Evolutionary conservation across 257 asterid genomes (phyloP).

Genomic region (Solanum bukasovii): DNA sequence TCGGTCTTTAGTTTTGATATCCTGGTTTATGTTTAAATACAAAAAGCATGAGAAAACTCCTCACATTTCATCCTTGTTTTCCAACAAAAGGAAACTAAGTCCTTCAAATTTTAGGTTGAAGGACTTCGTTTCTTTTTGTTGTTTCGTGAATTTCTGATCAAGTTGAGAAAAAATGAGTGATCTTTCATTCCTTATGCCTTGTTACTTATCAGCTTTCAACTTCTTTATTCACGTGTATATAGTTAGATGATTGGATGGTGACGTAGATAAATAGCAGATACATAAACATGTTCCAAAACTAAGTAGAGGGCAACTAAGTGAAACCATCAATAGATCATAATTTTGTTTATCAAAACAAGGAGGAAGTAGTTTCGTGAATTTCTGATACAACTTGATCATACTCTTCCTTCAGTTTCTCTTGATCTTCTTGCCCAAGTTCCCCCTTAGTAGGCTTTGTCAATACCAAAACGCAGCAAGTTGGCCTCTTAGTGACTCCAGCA

Average conservation of each 20-base stretch:
- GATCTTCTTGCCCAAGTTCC: constrained; percentile 55
- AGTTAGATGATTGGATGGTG: neutral
- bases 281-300: neutral
- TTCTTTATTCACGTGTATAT: no score
- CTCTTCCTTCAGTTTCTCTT: constrained; percentile 65
- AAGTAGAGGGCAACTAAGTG: neutral
- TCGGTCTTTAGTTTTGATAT: neutral
- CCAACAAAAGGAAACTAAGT: no score
- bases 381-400: constrained; percentile 54
- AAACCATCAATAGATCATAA: neutral
- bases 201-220: neutral
- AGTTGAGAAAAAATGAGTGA: neutral
- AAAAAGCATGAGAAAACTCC: no score
- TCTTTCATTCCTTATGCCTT: neutral
- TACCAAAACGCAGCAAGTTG: constrained; percentile 86
- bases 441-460: constrained; percentile 64
- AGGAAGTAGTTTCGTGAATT: constrained; percentile 38
- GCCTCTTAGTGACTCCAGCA: constrained; percentile 91
- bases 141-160: neutral
- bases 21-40: neutral
- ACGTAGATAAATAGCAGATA: neutral
- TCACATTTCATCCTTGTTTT: no score
- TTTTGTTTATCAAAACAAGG: constrained; percentile 22
- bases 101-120: no score
- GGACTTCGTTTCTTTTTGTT: neutral